A percentile compares a stretch with the other conserved stretches of the same genome.
Evolutionary conservation across 768 basidiomycete species (phyloP).

Genomic region (Leucocoprinus leucothites): DNA sequence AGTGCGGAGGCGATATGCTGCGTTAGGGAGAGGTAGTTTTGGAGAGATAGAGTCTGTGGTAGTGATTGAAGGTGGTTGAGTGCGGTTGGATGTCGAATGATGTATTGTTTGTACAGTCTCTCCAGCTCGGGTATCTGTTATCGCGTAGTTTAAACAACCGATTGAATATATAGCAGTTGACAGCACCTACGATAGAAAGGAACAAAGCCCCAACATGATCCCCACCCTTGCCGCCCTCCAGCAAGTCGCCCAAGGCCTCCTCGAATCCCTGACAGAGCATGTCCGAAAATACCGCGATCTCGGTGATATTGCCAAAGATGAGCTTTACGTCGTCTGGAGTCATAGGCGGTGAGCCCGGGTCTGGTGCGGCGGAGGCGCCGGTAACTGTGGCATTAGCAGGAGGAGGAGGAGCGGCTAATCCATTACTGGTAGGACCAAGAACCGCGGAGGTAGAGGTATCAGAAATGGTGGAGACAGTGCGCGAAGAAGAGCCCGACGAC

Average conservation of each 20-base stretch:
- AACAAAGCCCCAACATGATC: conserved; percentile 73
- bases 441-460: conserved; percentile 37
- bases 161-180: conserved; percentile 11
- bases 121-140: conserved; percentile 66
- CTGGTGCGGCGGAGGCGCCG: too few species aligned
- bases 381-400: too few species aligned
- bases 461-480: conserved; percentile 56
- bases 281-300: conserved; percentile 73
- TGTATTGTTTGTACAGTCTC: conserved; percentile 73
- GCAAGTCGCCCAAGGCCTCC: conserved; percentile 55
- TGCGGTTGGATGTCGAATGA: conserved; percentile 75
- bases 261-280: conserved; percentile 62
- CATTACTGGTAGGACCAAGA: too few species aligned
- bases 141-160: not conserved
- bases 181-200: conserved; percentile 56
- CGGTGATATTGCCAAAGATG: conserved; percentile 75
- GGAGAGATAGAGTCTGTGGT: conserved; percentile 54
- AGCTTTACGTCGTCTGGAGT: conserved; percentile 48
- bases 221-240: conserved; percentile 64
- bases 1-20: conserved; percentile 63
- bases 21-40: conserved; percentile 64
- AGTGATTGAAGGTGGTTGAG: conserved; percentile 58
- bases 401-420: too few species aligned
- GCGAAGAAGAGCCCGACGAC: too few species aligned
- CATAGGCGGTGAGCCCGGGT: not conserved